These are phyloP conservation scores for Paraurostyla sp. DNA, from an alignment of 73 alveolate genomes.

Conservation along the genomic window DNA sequence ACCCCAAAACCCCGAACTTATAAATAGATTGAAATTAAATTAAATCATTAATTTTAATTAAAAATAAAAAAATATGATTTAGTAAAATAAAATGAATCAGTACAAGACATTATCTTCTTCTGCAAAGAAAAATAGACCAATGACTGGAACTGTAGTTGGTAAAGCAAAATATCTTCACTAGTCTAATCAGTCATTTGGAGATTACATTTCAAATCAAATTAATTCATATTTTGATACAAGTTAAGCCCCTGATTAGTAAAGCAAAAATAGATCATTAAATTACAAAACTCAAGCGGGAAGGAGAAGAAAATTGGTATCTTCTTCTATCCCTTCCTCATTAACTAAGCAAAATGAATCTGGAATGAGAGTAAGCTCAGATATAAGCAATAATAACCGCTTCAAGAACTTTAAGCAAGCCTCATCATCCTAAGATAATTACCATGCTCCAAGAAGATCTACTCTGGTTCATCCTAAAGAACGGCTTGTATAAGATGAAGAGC, in stretches of 20 bases:
- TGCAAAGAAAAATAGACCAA: neutral
- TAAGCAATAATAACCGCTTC: neutral
- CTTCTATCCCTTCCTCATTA: too few species aligned
- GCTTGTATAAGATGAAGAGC: slow-evolving; percentile 32
- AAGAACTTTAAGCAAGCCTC: neutral
- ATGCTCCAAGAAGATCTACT: neutral
- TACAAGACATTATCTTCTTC: too few species aligned
- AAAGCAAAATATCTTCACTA: neutral
- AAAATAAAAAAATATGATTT: too few species aligned
- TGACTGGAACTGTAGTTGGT: neutral
- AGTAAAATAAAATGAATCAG: too few species aligned
- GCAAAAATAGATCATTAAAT: neutral
- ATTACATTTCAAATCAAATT: neutral
- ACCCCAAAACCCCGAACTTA: too few species aligned
- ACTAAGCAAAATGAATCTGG: too few species aligned
- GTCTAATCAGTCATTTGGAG: neutral
- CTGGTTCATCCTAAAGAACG: neutral
- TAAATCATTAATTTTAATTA: too few species aligned
- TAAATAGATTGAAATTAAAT: too few species aligned
- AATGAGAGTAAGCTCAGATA: too few species aligned
- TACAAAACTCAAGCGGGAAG: neutral
- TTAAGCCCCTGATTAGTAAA: neutral
- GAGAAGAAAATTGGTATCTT: neutral
- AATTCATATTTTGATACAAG: slow-evolving; percentile 9
- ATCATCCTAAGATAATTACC: neutral